Evolutionary conservation across 148 eudicot species (phyloP), one percentile per base, ranked within the genome.

Genomic region (Simmondsia chinensis): DNA sequence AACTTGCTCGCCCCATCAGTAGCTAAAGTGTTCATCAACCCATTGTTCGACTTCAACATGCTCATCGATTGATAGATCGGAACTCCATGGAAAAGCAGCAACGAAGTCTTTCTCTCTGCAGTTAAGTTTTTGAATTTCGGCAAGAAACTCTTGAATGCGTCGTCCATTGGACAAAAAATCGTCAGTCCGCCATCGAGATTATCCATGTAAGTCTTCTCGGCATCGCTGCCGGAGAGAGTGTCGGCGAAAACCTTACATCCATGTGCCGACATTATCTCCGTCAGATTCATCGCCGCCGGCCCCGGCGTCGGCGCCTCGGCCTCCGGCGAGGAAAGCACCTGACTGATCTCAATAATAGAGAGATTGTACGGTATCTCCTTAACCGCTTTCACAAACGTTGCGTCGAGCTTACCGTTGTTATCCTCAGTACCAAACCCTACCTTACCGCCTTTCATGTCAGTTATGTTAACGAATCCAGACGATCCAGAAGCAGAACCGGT

Each of bases 161-260:
- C 97, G 41, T 91, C 97, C 3, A 35, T 36, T 0, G 97, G 88
- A 32, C 97, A 91, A 29, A 89, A 91, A 0, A 85, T 56, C 6
- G 97, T 73, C 8, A 91, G 47, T 2, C 97, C 97, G 4, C 97
- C 91, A 4, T 79, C 79, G 7, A 70, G 13, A n/a, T 61, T 79
- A 61, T 43, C 65, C 1, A 55, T 37, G 13, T 38, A 91, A 0
- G 87, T 78, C 4, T 64, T 53, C 45, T 67, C 61, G 0, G 97
- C 88, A 8, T 56, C 83, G 10, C 57, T 60, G 0, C 60, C 61
- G 1, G 44, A 10, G 0, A 91, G 54, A 0, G 97, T 73, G 40
- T 91, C 97, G 20, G 95, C 88, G 54, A 91, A 91, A 2, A 43
- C 60, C 27, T 76, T 91, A 40, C 97, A 91, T 2, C 95, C 97